Conservation (phyloP, 2,329 filamentous ascomycete species). For the Xylaria multiplex region DNA sequence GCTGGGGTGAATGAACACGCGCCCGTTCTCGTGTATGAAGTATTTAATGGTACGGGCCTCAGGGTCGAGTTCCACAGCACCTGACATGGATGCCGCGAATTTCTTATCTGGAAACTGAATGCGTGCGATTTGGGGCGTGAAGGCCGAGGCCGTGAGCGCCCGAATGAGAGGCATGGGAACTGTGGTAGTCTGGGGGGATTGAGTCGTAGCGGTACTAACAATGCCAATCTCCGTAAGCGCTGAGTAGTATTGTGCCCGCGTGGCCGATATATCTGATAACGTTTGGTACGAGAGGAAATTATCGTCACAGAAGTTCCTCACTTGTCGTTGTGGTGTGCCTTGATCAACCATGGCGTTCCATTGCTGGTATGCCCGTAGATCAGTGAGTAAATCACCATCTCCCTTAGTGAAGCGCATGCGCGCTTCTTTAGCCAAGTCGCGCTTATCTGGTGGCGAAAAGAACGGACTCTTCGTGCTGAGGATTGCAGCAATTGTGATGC, state of each 20-base stretch:
- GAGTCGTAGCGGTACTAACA: conserved; percentile 50
- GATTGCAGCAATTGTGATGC: conserved; percentile 88
- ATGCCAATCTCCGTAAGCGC: conserved; percentile 89
- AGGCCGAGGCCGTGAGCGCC: conserved; percentile 76
- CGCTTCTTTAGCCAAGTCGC: conserved; percentile 82
- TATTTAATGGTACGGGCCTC: conserved; percentile 93
- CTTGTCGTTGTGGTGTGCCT: conserved; percentile 67
- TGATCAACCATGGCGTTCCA: conserved; percentile 77
- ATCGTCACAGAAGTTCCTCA: conserved; percentile 82
- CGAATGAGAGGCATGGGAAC: conserved; percentile 66
- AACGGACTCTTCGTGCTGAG: conserved; percentile 92
- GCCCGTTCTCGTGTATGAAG: conserved; percentile 83
- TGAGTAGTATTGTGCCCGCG: conserved; percentile 84
- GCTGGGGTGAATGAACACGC: conserved; percentile 92
- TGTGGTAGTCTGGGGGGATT: conserved; percentile 37
- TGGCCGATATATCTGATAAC: conserved; percentile 87
- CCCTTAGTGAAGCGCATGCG: conserved; percentile 77
- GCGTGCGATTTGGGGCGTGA: conserved; percentile 86
- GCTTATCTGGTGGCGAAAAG: conserved; percentile 80
- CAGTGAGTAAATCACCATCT: conserved; percentile 89
- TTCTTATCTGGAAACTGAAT: conserved; percentile 97
- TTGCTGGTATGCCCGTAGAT: conserved; percentile 82
- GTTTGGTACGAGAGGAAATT: conserved; percentile 88
- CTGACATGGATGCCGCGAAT: conserved; percentile 85
- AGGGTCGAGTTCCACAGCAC: conserved; percentile 91